Evolutionary conservation across 1,284 basidiomycete species (phyloP), one percentile per base, ranked within the genome.

Genomic region (Ceratobasidium sp.): DNA sequence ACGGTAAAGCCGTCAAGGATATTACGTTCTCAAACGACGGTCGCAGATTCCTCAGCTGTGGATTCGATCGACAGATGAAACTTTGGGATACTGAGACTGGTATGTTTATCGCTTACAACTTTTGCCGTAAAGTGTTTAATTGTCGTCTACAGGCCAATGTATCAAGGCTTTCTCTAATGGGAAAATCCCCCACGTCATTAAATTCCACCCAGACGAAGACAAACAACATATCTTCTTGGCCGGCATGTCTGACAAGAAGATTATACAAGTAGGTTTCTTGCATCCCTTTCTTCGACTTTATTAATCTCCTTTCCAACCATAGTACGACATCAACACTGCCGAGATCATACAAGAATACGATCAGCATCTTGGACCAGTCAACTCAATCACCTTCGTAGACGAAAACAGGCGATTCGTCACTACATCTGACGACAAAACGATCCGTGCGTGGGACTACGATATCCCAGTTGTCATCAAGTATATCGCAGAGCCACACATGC

Each of bases 391-490:
- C 0, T 99, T 99, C 84, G 96, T 99, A 63, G 94, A 99, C 84
- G 94, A 97, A 84, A 98, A 99, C 84, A 85, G 98, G 80, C 92
- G 98, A 71, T 99, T 99, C 85, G 94, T 99, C 67, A 98, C 98
- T 1, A 99, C 98, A 9, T 98, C 97, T 18, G 98, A 99, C 85
- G 98, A 99, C 88, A 99, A 99, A 88, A 98, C 97, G 6, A 98
- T 99, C 83, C 94, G 98, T 71, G 97, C 96, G 23, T 99, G 98
- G 98, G 96, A 97, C 85, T 97, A 94, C 85, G 97, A 99, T 86
- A 98, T 98, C 81, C 97, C 97, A 4, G 97, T 99, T 39, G 97
- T 98, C 78, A 99, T 99, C 90, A 99, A 99, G 86, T 98, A 99
- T 86, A 98, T 99, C 80, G 97, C 98, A 44, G 98, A 99, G 85